Conservation (phyloP, 106 monocot genomes). For the Acanthochlamys bracteata region DNA sequence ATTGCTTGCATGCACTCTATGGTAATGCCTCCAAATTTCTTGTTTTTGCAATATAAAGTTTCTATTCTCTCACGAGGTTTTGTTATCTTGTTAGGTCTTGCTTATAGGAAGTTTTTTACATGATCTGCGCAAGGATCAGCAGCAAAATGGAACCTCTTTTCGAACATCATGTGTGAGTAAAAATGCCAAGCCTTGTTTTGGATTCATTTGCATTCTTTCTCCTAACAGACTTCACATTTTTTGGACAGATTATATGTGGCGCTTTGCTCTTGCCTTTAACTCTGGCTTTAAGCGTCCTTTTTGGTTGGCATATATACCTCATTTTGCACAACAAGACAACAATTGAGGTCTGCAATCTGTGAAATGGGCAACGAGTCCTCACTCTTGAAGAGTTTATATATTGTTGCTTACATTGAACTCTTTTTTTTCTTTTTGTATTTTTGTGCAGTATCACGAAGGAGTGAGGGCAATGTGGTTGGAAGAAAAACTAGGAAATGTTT, state of each 20-base stretch:
- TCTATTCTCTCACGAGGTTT: slow-evolving; percentile 1
- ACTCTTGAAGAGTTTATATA: background rate
- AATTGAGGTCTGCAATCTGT: slow-evolving; percentile 61
- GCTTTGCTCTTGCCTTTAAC: slow-evolving; percentile 71
- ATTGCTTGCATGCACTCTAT: slow-evolving; percentile 72
- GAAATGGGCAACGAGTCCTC: slow-evolving; percentile 1
- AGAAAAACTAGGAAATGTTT: slow-evolving; percentile 74
- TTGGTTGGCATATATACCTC: slow-evolving; percentile 95
- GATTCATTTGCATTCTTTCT: no score
- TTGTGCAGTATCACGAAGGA: slow-evolving; percentile 98
- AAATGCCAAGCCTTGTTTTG: background rate
- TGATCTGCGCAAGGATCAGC: slow-evolving; percentile 48
- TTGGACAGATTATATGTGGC: slow-evolving; percentile 79
- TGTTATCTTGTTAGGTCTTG: slow-evolving; percentile 45
- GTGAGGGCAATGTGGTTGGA: slow-evolving; percentile 95
- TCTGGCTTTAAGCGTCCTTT: slow-evolving; percentile 62
- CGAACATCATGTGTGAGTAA: slow-evolving; percentile 54
- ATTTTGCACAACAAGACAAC: slow-evolving; percentile 92
- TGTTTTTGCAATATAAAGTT: background rate
- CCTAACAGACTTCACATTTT: background rate
- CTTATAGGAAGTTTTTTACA: slow-evolving; percentile 62
- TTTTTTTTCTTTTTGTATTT: no score
- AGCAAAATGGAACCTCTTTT: slow-evolving; percentile 47
- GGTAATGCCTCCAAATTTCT: slow-evolving; percentile 30
- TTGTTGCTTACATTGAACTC: background rate